Evolutionary conservation across 306 rosid genomes (phyloP).

Genomic region (Glycine tomentella): DNA sequence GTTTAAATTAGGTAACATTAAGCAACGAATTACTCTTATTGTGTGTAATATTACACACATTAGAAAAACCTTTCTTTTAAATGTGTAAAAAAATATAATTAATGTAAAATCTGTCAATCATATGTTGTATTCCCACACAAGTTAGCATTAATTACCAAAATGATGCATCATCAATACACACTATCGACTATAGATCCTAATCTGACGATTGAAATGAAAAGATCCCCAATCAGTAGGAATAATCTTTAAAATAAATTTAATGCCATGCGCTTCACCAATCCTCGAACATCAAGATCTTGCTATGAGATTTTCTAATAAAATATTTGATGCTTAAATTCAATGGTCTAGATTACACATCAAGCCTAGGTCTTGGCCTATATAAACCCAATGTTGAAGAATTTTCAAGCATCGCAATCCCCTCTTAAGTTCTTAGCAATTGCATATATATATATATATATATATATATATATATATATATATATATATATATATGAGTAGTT

Average conservation of each 20-base stretch:
- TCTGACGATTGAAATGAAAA: conserved; percentile 23
- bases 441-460: not conserved
- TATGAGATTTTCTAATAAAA: conserved; percentile 27
- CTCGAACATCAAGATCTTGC: conserved; percentile 29
- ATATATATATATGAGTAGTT: too few species aligned
- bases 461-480: not conserved
- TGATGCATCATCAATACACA: conserved; percentile 19
- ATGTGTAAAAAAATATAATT: too few species aligned
- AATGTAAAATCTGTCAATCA: conserved; percentile 10
- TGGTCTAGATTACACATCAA: conserved; percentile 37
- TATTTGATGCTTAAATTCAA: conserved; percentile 39
- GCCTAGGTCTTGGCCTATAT: conserved; percentile 40
- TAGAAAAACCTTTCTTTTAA: too few species aligned
- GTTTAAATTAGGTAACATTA: too few species aligned
- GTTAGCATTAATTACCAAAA: conserved; percentile 21
- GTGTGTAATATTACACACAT: too few species aligned
- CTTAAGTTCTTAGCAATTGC: not conserved
- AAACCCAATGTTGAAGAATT: conserved; percentile 17
- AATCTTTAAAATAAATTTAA: conserved; percentile 14
- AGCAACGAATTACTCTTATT: too few species aligned
- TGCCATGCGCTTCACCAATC: conserved; percentile 40
- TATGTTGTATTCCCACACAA: conserved; percentile 2
- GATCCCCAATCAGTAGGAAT: conserved; percentile 28
- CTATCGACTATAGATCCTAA: not conserved
- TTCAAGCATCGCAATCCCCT: conserved; percentile 39